Evolutionary conservation across 139 green algal genomes (phyloP).

Genomic region (Chlamydomonas applanata): DNA sequence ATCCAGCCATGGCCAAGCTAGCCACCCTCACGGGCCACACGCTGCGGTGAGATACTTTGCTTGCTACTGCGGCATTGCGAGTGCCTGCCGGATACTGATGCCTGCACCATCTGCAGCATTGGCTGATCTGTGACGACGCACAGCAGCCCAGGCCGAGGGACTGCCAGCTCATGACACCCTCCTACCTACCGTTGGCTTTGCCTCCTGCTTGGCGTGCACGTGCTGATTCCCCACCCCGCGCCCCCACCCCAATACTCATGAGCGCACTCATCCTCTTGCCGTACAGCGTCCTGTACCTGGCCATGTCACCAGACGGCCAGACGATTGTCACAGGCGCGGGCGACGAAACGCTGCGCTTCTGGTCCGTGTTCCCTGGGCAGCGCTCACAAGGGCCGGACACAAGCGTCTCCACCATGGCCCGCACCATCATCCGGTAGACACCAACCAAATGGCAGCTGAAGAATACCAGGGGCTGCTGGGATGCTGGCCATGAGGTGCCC

Average conservation of each 20-base stretch:
- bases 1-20: slow-evolving; percentile 85
- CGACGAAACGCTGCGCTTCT: slow-evolving; percentile 96
- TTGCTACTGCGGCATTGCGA: neutral
- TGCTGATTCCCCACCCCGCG: neutral
- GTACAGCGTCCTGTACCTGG: slow-evolving; percentile 89
- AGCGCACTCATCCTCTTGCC: neutral
- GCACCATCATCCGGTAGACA: slow-evolving; percentile 65
- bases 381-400: neutral
- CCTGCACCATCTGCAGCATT: neutral
- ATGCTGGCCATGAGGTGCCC: no score
- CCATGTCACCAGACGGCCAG: slow-evolving; percentile 91
- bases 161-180: neutral
- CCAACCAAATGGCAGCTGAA: no score
- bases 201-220: neutral
- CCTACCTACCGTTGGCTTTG: neutral
- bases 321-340: slow-evolving; percentile 95
- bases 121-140: neutral
- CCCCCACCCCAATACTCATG: neutral
- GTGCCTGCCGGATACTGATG: neutral
- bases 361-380: slow-evolving; percentile 81
- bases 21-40: slow-evolving; percentile 79
- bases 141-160: neutral
- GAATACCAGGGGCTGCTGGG: no score
- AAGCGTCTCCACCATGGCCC: slow-evolving; percentile 54
- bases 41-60: neutral